Percentiles rank a stretch among this genome's conserved stretches.
Conservation (phyloP, 345 rosid genomes). For the Pugionium dolabratum region DNA sequence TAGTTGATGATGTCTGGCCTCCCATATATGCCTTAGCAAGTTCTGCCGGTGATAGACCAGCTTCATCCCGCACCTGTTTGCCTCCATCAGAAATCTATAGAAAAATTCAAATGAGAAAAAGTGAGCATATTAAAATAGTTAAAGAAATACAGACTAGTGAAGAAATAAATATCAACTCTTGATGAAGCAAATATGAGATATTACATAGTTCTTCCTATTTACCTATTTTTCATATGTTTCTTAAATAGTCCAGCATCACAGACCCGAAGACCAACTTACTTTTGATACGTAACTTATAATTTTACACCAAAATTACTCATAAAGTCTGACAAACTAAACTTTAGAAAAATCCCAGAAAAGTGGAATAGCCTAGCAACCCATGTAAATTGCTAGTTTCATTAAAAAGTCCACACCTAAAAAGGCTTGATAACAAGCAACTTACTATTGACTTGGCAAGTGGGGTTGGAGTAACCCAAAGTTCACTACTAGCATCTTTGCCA, state of each 20-base stretch:
- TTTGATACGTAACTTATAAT: not conserved
- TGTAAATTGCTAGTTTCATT: constrained; percentile 22
- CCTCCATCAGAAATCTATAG: constrained; percentile 23
- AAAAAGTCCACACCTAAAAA: not conserved
- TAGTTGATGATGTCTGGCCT: constrained; percentile 51
- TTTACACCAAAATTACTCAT: constrained; percentile 13
- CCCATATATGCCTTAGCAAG: constrained; percentile 87
- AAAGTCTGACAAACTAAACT: constrained; percentile 16
- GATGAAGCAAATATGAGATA: constrained; percentile 17
- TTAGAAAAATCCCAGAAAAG: not conserved
- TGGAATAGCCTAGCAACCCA: constrained; percentile 18
- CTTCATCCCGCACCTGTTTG: constrained; percentile 46
- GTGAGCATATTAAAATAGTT: not conserved
- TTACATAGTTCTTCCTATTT: constrained; percentile 10
- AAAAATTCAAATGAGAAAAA: constrained; percentile 5
- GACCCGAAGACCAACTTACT: constrained; percentile 15
- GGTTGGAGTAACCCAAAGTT: constrained; percentile 45
- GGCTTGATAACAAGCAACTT: constrained; percentile 38
- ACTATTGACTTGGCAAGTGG: constrained; percentile 54
- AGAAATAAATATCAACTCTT: constrained; percentile 13
- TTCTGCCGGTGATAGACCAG: constrained; percentile 72
- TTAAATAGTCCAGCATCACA: constrained; percentile 16
- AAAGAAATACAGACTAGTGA: constrained; percentile 9
- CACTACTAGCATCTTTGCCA: constrained; percentile 45
- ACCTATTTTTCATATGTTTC: constrained; percentile 16